A percentile compares a stretch with the other conserved stretches of the same genome.
These are phyloP conservation scores for Penicillium sp. DNA, from an alignment of 2,329 filamentous ascomycete species.

Conservation along the genomic window DNA sequence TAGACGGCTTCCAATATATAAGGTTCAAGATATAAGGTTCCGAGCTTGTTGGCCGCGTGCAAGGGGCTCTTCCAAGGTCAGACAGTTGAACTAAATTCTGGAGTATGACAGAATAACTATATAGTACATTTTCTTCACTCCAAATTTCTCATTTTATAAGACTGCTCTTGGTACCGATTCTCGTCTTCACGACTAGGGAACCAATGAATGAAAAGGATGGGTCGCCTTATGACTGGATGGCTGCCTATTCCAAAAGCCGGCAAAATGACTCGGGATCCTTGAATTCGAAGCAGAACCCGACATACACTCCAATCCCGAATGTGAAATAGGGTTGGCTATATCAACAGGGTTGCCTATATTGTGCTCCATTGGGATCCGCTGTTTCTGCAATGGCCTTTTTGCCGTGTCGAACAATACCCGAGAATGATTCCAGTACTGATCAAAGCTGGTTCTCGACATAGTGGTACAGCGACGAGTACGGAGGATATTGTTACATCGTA, in stretches of 20 bases:
- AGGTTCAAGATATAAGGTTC: background rate
- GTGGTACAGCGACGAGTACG: background rate
- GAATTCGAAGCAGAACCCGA: background rate
- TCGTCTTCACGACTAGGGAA: background rate
- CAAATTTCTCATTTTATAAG: background rate
- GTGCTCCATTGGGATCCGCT: background rate
- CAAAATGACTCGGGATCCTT: background rate
- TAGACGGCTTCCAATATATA: background rate
- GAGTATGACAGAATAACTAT: background rate
- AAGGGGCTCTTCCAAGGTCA: background rate
- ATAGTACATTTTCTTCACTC: background rate
- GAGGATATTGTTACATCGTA: background rate
- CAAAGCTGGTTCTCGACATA: background rate
- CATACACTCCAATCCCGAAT: conserved; percentile 11
- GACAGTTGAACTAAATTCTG: background rate
- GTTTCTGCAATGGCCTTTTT: background rate
- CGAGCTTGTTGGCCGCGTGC: background rate
- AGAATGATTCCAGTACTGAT: background rate
- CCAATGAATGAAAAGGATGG: background rate
- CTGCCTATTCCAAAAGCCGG: background rate
- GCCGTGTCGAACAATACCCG: background rate
- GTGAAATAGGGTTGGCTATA: conserved; percentile 5
- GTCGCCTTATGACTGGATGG: background rate
- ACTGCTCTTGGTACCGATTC: background rate
- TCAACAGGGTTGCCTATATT: background rate